Evolutionary conservation across 441 rosid genomes (phyloP), one percentile per base, ranked within the genome.

Genomic region (Aquilaria agallochum): DNA sequence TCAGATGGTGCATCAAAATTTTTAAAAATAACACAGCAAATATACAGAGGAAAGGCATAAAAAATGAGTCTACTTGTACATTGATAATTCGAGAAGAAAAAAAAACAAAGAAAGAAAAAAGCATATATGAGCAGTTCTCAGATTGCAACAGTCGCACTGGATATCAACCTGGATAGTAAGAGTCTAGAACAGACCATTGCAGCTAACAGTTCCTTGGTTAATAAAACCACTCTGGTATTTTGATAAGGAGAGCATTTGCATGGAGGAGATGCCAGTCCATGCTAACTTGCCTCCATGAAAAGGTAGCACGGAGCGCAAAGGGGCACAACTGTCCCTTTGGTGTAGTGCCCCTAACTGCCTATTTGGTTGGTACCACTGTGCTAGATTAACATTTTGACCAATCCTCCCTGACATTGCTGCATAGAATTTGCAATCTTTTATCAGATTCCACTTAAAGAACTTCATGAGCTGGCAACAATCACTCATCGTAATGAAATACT

Each of bases 121-220:
- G 53, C 42, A 11, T 47, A 55, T 53, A 50, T 60, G 31, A 57
- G 62, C 59, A 55, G 33, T 50, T 68, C 48, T 55, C 27, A 58
- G 66, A 69, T 66, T 51, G 64, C 67, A 68, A 59, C 56, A 11
- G 32, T 63, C 67, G 60, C 58, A 60, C 67, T 65, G 72, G 59
- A 77, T 67, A 56, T 82, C 77, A 77, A 77, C 78, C 83, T 73
- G 78, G 67, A 67, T 63, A 76, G 48, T 67, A 77, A 84, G 92
- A 81, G 78, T 84, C 87, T 82, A 87, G 92, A 83, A 88, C 99
- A 71, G 99, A 95, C 98, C 97, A 66, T 90, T 81, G 93, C 96
- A 92, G 85, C 66, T 80, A 80, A 91, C 59, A 67, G 72, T 65
- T 72, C 73, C 68, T 69, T 65, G 75, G 79, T 87, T 85, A 68